A percentile compares a stretch with the other conserved stretches of the same genome.
Evolutionary conservation across 2,329 filamentous ascomycete species (phyloP).

Genomic region (Neurospora sp.): DNA sequence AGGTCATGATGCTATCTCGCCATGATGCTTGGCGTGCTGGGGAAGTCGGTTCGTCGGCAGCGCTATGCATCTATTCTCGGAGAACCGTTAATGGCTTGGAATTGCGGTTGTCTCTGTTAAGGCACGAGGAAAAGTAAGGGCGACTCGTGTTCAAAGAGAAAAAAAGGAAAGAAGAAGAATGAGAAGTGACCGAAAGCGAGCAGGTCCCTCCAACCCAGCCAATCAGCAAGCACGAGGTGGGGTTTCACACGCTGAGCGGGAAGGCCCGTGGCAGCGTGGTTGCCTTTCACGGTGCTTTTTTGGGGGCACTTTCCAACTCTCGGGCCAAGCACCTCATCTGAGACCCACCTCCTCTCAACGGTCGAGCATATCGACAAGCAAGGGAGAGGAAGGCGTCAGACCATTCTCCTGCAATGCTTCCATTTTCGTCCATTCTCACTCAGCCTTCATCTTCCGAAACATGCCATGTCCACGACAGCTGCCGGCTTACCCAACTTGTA

Average conservation of each 20-base stretch:
- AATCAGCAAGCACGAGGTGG: background rate
- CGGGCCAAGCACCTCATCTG: background rate
- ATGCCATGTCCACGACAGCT: background rate
- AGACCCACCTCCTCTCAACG: background rate
- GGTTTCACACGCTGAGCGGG: background rate
- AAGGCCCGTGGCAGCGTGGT: background rate
- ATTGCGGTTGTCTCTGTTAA: background rate
- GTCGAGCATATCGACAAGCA: background rate
- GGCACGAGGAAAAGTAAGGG: background rate
- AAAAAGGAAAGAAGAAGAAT: background rate
- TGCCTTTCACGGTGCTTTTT: background rate
- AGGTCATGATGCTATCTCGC: background rate
- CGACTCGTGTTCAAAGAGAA: background rate
- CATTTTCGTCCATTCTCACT: background rate
- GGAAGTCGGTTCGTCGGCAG: background rate
- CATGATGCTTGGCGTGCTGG: background rate
- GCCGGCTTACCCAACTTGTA: background rate
- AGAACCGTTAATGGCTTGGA: background rate
- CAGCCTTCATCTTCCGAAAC: background rate
- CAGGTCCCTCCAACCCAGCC: background rate
- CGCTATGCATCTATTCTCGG: background rate
- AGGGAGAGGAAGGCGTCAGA: background rate
- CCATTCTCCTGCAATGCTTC: background rate
- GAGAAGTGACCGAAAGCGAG: background rate
- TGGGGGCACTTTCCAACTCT: background rate